Evolutionary conservation across 352 stramenopile genomes (phyloP).

Genomic region (Elongisporangium senticosum): DNA sequence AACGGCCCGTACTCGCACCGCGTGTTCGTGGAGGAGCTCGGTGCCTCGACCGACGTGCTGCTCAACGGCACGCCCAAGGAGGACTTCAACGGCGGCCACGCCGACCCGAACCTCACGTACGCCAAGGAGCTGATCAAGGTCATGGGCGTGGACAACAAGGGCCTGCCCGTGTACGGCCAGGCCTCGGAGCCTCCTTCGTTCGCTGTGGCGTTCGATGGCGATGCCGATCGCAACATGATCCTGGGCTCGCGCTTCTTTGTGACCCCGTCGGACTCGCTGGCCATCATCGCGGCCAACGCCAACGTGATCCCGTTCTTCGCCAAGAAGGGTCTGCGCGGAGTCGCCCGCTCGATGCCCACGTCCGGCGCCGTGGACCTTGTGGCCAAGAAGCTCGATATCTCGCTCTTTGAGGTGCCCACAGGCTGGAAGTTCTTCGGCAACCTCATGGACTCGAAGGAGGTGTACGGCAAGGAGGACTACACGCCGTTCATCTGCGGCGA

Average conservation of each 20-base stretch:
- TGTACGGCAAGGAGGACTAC: slow-evolving; percentile 96
- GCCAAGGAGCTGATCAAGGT: slow-evolving; percentile 93
- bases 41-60: slow-evolving; percentile 67
- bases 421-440: slow-evolving; percentile 99
- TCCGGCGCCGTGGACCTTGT: slow-evolving; percentile 97
- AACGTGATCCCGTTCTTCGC: slow-evolving; percentile 96
- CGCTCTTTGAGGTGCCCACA: slow-evolving; percentile 97
- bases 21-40: slow-evolving; percentile 97
- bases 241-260: slow-evolving; percentile 97
- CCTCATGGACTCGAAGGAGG: slow-evolving; percentile 97
- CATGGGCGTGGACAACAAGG: slow-evolving; percentile 92
- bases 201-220: slow-evolving; percentile 96
- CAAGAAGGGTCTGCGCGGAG: slow-evolving; percentile 90
- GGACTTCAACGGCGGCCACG: slow-evolving; percentile 96
- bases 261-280: slow-evolving; percentile 97
- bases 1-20: slow-evolving; percentile 94
- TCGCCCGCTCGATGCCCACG: slow-evolving; percentile 98
- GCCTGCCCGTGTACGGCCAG: slow-evolving; percentile 73
- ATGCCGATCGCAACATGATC: slow-evolving; percentile 99
- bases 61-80: slow-evolving; percentile 94
- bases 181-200: slow-evolving; percentile 72
- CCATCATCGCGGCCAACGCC: slow-evolving; percentile 97
- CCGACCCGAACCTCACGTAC: slow-evolving; percentile 99
- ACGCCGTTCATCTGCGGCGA: slow-evolving; percentile 99
- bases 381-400: slow-evolving; percentile 92